A percentile compares a stretch with the other conserved stretches of the same genome.
phyloP scores from a whole-genome alignment of 2,329 filamentous ascomycete genomes.

The Exophiala aquamarina region DNA sequence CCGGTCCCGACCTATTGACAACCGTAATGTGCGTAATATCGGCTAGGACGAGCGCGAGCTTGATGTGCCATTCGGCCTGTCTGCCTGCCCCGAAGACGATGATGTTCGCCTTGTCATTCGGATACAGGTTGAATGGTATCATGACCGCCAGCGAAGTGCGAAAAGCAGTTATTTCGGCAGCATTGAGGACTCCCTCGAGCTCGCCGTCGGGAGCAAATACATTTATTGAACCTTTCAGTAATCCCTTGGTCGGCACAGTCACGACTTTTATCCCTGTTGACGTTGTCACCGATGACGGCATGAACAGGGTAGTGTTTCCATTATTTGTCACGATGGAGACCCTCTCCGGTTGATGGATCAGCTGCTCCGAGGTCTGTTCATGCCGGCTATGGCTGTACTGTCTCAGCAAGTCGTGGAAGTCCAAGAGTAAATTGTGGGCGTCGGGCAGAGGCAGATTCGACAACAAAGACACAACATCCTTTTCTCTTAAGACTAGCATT shows the following conservation, averaged over 20 bases:
- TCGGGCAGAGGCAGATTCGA: conserved; percentile 21
- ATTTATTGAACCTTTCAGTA: conserved; percentile 66
- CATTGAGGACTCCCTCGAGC: conserved; percentile 69
- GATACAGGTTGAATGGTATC: conserved; percentile 37
- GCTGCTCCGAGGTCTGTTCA: conserved; percentile 28
- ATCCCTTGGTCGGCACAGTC: conserved; percentile 52
- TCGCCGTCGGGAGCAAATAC: conserved; percentile 64
- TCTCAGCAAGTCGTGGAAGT: conserved; percentile 37
- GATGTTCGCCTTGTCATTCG: conserved; percentile 20
- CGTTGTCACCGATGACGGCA: conserved; percentile 66
- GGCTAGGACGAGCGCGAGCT: conserved; percentile 50
- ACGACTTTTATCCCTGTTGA: conserved; percentile 73
- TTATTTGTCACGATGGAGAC: conserved; percentile 40
- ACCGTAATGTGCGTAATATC: conserved; percentile 67
- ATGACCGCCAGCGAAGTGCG: conserved; percentile 73
- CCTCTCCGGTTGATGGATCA: conserved; percentile 46
- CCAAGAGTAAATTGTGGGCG: conserved; percentile 37
- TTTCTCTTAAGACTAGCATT: conserved; percentile 8
- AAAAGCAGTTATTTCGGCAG: conserved; percentile 74
- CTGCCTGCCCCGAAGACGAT: conserved; percentile 51
- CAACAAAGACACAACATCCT: conserved; percentile 15
- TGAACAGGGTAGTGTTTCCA: conserved; percentile 65
- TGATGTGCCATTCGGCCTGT: conserved; percentile 52
- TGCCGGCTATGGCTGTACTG: conserved; percentile 34
- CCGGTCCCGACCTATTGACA: conserved; percentile 63